Evolutionary conservation across 2,329 filamentous ascomycete genomes (phyloP).

Genomic region (Ophidiomyces ophidiicola): DNA sequence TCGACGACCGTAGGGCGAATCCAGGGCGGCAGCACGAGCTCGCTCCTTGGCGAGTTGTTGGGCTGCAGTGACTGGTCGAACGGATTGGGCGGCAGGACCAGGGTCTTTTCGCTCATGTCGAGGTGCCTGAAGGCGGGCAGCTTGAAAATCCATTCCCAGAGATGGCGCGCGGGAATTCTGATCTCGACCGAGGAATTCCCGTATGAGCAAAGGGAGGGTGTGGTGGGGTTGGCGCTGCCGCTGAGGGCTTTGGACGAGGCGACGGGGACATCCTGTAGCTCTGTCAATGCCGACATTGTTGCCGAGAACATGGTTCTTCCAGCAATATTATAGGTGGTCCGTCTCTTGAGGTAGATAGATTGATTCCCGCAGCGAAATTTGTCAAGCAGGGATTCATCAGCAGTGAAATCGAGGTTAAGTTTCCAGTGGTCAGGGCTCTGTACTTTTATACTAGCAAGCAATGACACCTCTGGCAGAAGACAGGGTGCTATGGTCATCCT

Average conservation of each 20-base stretch:
- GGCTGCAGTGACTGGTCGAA: constrained; percentile 22
- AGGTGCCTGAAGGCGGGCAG: constrained; percentile 43
- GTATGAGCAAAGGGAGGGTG: constrained; percentile 18
- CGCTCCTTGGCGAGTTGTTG: constrained; percentile 32
- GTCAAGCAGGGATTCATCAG: constrained; percentile 48
- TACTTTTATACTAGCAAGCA: constrained; percentile 29
- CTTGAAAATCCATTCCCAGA: constrained; percentile 65
- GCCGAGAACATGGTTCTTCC: constrained; percentile 56
- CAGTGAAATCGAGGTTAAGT: constrained; percentile 60
- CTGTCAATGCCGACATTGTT: constrained; percentile 61
- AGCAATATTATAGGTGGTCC: constrained; percentile 51
- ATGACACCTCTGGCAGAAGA: constrained; percentile 39
- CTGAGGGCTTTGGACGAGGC: constrained; percentile 10
- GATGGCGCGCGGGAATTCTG: constrained; percentile 26
- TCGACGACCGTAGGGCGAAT: constrained; percentile 55
- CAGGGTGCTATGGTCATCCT: constrained; percentile 41
- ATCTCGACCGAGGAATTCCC: constrained; percentile 18
- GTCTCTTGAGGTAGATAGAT: constrained; percentile 59
- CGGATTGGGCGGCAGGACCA: constrained; percentile 43
- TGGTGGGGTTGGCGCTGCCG: constrained; percentile 14
- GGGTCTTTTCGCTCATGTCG: constrained; percentile 54
- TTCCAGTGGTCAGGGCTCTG: constrained; percentile 61
- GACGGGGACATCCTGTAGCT: constrained; percentile 38
- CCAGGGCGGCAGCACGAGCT: constrained; percentile 37
- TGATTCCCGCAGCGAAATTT: constrained; percentile 56